These are phyloP conservation scores for Colletotrichum limetticola DNA, from an alignment of 2,329 filamentous ascomycete species.

Conservation along the genomic window DNA sequence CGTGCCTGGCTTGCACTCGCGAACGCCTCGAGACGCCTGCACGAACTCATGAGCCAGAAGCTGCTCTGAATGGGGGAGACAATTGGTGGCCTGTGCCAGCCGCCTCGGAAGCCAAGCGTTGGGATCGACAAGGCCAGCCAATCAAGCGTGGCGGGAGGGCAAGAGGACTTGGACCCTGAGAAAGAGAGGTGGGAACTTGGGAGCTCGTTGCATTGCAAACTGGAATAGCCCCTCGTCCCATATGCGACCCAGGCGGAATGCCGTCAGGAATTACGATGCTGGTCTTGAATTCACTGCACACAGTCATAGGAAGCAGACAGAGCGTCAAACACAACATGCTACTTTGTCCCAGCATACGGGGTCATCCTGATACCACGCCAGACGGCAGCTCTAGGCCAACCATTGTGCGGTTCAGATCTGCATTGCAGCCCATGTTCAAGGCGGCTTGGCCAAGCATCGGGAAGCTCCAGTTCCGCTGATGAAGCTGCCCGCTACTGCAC, in stretches of 20 bases:
- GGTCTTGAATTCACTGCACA: neutral
- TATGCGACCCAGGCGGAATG: neutral
- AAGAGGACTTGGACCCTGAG: constrained; percentile 21
- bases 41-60: constrained; percentile 11
- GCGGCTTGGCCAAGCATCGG: constrained; percentile 11
- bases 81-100: constrained; percentile 17
- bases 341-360: neutral
- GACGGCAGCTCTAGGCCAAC: neutral
- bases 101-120: constrained; percentile 23
- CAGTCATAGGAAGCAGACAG: neutral
- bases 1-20: neutral
- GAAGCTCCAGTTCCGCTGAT: constrained; percentile 4
- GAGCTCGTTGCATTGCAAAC: constrained; percentile 1
- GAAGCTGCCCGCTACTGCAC: neutral
- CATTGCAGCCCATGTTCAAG: neutral
- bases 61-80: neutral
- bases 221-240: neutral
- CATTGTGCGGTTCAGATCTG: neutral
- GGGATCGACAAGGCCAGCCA: constrained; percentile 14
- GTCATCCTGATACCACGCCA: neutral
- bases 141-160: constrained; percentile 7
- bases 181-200: constrained; percentile 3
- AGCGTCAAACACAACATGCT: neutral
- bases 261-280: neutral
- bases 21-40: constrained; percentile 1